These are phyloP conservation scores for Trypanosoma platydactyli DNA, from an alignment of 208 protist genomes.

Conservation along the genomic window DNA sequence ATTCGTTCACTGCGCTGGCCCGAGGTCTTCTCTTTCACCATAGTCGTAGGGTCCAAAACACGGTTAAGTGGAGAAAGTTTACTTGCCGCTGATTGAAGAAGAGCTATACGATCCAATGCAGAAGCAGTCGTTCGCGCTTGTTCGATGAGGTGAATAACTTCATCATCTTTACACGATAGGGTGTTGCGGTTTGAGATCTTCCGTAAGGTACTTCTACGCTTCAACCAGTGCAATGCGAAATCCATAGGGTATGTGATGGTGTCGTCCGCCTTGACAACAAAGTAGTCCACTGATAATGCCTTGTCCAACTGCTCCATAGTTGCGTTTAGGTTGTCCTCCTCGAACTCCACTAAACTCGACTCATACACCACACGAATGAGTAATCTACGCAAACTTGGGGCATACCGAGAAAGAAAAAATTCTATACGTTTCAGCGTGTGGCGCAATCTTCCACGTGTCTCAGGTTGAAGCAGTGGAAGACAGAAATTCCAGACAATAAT, in stretches of 20 bases:
- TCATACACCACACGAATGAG: slow-evolving; percentile 56
- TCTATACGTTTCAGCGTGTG: slow-evolving; percentile 36
- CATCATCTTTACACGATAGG: slow-evolving; percentile 36
- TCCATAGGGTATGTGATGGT: slow-evolving; percentile 44
- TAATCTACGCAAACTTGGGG: slow-evolving; percentile 23
- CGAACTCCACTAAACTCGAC: slow-evolving; percentile 62
- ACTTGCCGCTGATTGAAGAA: slow-evolving; percentile 48
- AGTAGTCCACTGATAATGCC: slow-evolving; percentile 35
- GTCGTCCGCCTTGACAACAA: slow-evolving; percentile 20
- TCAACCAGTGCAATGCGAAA: slow-evolving; percentile 53
- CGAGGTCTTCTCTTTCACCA: background rate
- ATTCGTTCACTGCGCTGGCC: background rate
- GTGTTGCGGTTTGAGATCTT: slow-evolving; percentile 27
- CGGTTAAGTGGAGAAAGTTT: slow-evolving; percentile 44
- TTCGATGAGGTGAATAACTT: slow-evolving; percentile 49
- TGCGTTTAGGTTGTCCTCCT: slow-evolving; percentile 64
- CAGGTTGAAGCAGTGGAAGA: slow-evolving; percentile 46
- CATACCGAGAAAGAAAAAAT: slow-evolving; percentile 19
- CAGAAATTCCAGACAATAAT: slow-evolving; percentile 75
- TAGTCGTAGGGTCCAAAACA: background rate
- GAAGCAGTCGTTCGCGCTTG: slow-evolving; percentile 44
- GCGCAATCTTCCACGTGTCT: slow-evolving; percentile 40
- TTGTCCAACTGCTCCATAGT: slow-evolving; percentile 32
- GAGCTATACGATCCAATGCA: slow-evolving; percentile 36
- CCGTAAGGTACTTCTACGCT: slow-evolving; percentile 36